Percentiles rank a stretch among this genome's conserved stretches.
Evolutionary conservation across 208 protist genomes (phyloP).

Genomic region (Zelonia costaricensis): DNA sequence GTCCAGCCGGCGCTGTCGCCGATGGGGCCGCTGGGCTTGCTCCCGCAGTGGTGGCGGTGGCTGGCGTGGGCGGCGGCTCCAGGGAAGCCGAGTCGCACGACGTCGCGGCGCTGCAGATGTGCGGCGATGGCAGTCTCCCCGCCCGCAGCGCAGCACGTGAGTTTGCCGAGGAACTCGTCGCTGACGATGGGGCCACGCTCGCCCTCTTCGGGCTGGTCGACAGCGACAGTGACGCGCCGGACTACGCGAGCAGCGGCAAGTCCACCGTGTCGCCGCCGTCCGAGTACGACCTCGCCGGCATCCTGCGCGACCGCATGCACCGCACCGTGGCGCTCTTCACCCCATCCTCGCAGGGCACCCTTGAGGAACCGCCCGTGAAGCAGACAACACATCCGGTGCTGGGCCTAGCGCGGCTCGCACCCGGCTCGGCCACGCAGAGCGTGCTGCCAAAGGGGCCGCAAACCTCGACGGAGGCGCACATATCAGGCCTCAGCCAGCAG

Average conservation of each 20-base stretch:
- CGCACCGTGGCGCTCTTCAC: slow-evolving; percentile 18
- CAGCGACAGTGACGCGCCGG: background rate
- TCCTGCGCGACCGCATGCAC: slow-evolving; percentile 29
- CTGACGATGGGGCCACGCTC: background rate
- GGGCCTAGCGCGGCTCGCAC: slow-evolving; percentile 7
- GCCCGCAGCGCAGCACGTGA: background rate
- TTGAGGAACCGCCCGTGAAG: slow-evolving; percentile 16
- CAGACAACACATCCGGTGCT: slow-evolving; percentile 1
- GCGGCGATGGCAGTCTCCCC: too few species aligned
- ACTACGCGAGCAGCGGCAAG: background rate
- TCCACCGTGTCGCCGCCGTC: slow-evolving; percentile 5
- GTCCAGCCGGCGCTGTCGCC: too few species aligned
- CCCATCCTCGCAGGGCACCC: slow-evolving; percentile 13
- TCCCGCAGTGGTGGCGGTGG: too few species aligned
- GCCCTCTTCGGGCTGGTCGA: background rate
- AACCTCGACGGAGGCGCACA: too few species aligned
- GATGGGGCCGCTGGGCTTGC: too few species aligned
- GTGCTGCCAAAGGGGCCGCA: too few species aligned
- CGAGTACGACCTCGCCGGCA: slow-evolving; percentile 13
- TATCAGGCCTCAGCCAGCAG: too few species aligned
- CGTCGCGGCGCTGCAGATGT: too few species aligned
- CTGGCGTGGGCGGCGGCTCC: too few species aligned
- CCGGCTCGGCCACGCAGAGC: background rate
- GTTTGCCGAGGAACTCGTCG: background rate
- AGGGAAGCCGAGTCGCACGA: too few species aligned